Evolutionary conservation across 176 grass and related monocot genomes (phyloP), one percentile per base, ranked within the genome.

Genomic region (Miscanthus lutarioriparius): DNA sequence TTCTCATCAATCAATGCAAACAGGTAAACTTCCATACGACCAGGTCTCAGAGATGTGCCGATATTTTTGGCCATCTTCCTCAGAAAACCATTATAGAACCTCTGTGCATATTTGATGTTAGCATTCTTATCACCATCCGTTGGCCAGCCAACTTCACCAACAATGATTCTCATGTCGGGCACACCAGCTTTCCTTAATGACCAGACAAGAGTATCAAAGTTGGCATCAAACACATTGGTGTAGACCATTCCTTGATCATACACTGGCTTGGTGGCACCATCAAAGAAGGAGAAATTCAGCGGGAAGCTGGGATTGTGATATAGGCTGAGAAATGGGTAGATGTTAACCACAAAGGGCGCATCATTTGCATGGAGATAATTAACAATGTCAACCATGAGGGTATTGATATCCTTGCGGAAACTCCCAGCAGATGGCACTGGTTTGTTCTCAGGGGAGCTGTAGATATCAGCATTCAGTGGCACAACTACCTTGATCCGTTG

Each of bases 141-240:
- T 65, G 94, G 94, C 92, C 94, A 97, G 37, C 94, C 94, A 58
- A 94, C 86, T 75, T 97, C 94, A 38, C 94, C 94, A 65, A 94
- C 86, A 73, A 90, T 59, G 62, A 97, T 89, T 62, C 87, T 97
- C 94, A 97, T 87, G 73, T 97, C 56, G 0, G 94, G 90, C 74
- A 92, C 92, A 26, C 89, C 92, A 6, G 92, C 92, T 78, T 97
- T 94, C 72, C 66, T 87, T 27, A 97, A 63, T 10, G 95, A 94
- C 95, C 92, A 94, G 65, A 94, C 88, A 54, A 97, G 88, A n/a
- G 91, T 94, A 62, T 97, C 94, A 16, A 88, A 92, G 72, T 94
- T 94, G 20, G 94, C 94, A 68, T 97, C 90, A 33, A 97, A 94
- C 75, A 97, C 90, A 68, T 94, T 97, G 10, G 66, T 89, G 92